Base-by-base conservation (phyloP, 1,139 yeast species). In the Meyerozyma sp. region DNA sequence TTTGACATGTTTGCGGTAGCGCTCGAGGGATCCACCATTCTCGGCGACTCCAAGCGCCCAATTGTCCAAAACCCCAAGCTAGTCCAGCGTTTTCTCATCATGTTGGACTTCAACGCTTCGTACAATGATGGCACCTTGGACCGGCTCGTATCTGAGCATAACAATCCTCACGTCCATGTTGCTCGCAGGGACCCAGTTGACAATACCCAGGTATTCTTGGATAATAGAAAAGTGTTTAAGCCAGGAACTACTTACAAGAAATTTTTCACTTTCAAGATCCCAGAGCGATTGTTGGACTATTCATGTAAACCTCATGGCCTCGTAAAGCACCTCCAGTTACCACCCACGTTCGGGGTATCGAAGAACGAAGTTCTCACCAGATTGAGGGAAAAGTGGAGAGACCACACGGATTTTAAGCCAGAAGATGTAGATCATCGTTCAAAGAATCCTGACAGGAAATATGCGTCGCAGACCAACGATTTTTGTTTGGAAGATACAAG, bases 91-190 rank as follows among this genome's bases (percentile, higher is more conserved):
- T 67, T 69, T 45, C 54, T 68, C 20, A 65, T 61, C 41, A 68
- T 69, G 74, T 68, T 69, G 49, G 75, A 69, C 50, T 68, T 68
- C 51, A 62, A 62, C 45, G 75, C 74, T 4, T 65, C 69, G 32
- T 70, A 73, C 73, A 67, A 65, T 44, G 74, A 68, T 45, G 73
- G 64, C 0, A 55, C 51, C 42, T 55, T 67, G 27, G 72, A 68
- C 47, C 46, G 68, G 28, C 53, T 61, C 18, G 48, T 54, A 3
- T 53, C 65, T 1, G 71, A 65, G 29, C 30, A 61, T 43, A 52
- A 61, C 43, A 54, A 64, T 45, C 70, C 70, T 4, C 53, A 57
- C 38, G 47, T 53, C 9, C 59, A 57, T 11, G 40, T 44, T n/a
- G 44, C 44, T 23, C 48, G 46, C 2, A 47, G 57, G 11, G 75